These are phyloP conservation scores for Candida coquimbonensis DNA, from an alignment of 805 yeast species.

Conservation along the genomic window DNA sequence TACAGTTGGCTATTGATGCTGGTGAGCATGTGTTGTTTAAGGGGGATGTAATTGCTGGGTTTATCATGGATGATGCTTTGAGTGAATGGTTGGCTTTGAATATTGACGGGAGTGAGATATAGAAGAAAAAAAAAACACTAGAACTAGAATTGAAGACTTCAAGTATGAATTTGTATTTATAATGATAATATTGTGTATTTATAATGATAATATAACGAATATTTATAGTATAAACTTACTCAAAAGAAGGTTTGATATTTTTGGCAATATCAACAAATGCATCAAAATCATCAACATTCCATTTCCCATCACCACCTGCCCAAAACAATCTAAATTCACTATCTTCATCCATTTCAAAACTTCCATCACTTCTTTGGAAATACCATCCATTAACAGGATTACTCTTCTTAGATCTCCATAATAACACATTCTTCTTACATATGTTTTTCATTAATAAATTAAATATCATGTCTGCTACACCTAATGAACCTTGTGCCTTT, in stretches of 20 bases:
- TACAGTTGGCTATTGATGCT: slow-evolving; percentile 23
- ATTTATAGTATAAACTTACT: background rate
- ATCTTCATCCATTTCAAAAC: slow-evolving; percentile 36
- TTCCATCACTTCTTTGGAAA: slow-evolving; percentile 82
- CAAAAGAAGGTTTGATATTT: slow-evolving; percentile 49
- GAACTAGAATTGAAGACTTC: no score
- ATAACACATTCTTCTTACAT: slow-evolving; percentile 53
- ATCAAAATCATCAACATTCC: slow-evolving; percentile 27
- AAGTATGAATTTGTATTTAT: no score
- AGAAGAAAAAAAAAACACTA: background rate
- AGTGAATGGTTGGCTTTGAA: slow-evolving; percentile 40
- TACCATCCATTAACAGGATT: slow-evolving; percentile 98
- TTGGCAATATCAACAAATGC: slow-evolving; percentile 49
- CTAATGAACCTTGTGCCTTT: slow-evolving; percentile 81
- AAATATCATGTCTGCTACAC: slow-evolving; percentile 89
- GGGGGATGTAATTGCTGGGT: slow-evolving; percentile 40
- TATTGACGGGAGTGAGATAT: slow-evolving; percentile 35
- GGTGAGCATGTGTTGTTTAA: slow-evolving; percentile 29
- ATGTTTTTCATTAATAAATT: slow-evolving; percentile 66
- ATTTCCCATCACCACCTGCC: slow-evolving; percentile 17
- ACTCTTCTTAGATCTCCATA: slow-evolving; percentile 79
- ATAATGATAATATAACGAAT: no score
- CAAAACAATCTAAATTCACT: slow-evolving; percentile 38
- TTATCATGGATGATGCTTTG: slow-evolving; percentile 33
- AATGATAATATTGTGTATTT: no score